A percentile compares a stretch with the other conserved stretches of the same genome.
phyloP scores from a whole-genome alignment of 495 filamentous ascomycete species.

The Podospora sp. region DNA sequence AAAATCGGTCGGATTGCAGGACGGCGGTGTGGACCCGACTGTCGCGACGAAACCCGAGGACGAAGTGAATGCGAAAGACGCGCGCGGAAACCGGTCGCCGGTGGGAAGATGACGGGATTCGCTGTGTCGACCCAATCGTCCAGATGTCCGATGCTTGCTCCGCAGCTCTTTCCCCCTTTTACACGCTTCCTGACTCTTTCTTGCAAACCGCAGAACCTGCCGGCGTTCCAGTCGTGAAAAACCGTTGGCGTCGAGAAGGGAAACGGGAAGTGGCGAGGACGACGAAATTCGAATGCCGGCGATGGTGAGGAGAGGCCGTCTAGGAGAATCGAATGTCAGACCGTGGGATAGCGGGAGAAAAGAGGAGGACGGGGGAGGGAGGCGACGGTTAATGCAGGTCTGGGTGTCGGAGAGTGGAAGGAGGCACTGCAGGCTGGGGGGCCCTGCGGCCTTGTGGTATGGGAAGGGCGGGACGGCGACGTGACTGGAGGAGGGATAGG shows the following conservation, averaged over 20 bases:
- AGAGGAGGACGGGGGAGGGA: slow-evolving; percentile 27
- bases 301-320: slow-evolving; percentile 22
- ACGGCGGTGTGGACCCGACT: neutral
- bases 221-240: slow-evolving; percentile 27
- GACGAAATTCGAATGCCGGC: slow-evolving; percentile 18
- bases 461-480: slow-evolving; percentile 20
- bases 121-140: neutral
- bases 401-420: slow-evolving; percentile 30
- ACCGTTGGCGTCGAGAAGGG: slow-evolving; percentile 22
- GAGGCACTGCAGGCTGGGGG: slow-evolving; percentile 32
- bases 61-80: neutral
- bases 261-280: slow-evolving; percentile 14
- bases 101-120: neutral
- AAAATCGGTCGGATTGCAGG: neutral
- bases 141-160: neutral
- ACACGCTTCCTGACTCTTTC: neutral
- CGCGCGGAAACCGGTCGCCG: neutral
- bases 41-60: neutral
- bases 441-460: slow-evolving; percentile 20
- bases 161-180: slow-evolving; percentile 4
- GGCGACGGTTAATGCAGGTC: slow-evolving; percentile 23
- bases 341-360: slow-evolving; percentile 23
- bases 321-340: slow-evolving; percentile 33
- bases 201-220: slow-evolving; percentile 25
- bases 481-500: slow-evolving; percentile 21